Base-by-base conservation (phyloP, 2,329 filamentous ascomycete species). In the Phoma sp. region DNA sequence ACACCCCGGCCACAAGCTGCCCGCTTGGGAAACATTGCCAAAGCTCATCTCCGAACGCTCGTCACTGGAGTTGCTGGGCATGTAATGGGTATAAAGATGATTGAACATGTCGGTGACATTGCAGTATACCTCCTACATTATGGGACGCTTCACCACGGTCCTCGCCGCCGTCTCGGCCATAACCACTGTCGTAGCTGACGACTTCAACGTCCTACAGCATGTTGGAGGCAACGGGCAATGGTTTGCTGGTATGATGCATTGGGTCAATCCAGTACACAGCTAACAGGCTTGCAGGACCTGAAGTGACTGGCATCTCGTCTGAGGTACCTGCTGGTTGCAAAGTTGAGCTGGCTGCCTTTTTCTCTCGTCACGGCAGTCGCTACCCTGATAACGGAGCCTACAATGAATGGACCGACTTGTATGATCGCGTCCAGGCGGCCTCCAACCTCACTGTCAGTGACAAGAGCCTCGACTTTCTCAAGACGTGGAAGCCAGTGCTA, bases 301-400 rank as follows among this genome's bases (percentile, higher is more conserved):
- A 87, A 62, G 79, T 86, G 41, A 80, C 83, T 55, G 77, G 75
- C 12, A 84, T 88, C 50, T 81, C 82, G 0, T 74, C 80, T 27
- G 77, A 81, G 4, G 76, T 84, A 1, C 86, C 86, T 0, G 76
- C 81, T 1, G 78, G 80, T 38, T 89, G 86, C 67, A 75, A 74
- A 9, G 81, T 89, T 4, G 84, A 88, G 55, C 81, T 86, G 63
- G 85, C 82, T 3, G 83, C 84, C 5, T 88, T 86, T 57, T 74
- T 85, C 31, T 78, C 80, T 2, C 81, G 85, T 17, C 86, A 88
- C 74, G 87, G 86, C 17, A 86, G 84, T 37, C 79, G 86, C 37
- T 89, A 83, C 64, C 86, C 85, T 0, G 86, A 88, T 58, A 74
- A 74, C 1, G 84, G 85, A 4, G 85, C 87, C 5, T 87, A 88